Conservation (phyloP, 2,329 filamentous ascomycete species). For the Incumbomyces lentus region DNA sequence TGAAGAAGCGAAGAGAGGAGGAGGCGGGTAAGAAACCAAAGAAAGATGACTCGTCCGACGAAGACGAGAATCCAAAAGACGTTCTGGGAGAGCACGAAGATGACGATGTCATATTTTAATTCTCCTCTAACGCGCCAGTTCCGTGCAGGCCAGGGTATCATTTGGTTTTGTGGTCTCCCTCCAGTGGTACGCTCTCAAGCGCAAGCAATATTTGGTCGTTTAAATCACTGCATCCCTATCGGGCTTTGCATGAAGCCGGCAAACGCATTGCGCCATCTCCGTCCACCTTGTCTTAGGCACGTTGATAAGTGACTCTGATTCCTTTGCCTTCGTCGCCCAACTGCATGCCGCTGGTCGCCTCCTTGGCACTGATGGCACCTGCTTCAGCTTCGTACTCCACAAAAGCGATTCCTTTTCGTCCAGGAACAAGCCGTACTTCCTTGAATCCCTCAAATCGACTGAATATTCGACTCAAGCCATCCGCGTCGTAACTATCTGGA, state of each 20-base stretch:
- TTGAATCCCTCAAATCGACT: constrained; percentile 85
- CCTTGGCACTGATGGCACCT: constrained; percentile 85
- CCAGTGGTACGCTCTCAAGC: background rate
- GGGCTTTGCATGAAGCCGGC: no score
- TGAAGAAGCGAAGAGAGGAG: constrained; percentile 38
- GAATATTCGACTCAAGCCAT: constrained; percentile 70
- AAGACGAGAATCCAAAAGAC: constrained; percentile 43
- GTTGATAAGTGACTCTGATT: constrained; percentile 94
- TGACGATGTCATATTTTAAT: constrained; percentile 73
- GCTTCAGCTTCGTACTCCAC: constrained; percentile 90
- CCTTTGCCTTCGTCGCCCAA: constrained; percentile 63
- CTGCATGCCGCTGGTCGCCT: constrained; percentile 77
- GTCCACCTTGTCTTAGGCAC: constrained; percentile 48
- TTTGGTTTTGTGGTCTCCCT: background rate
- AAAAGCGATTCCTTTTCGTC: constrained; percentile 80
- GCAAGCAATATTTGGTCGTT: no score
- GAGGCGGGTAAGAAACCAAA: constrained; percentile 24
- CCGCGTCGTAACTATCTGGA: constrained; percentile 74
- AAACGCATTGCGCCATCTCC: background rate
- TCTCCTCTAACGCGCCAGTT: background rate
- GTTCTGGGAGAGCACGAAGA: constrained; percentile 67
- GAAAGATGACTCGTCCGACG: constrained; percentile 20
- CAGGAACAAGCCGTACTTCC: constrained; percentile 81
- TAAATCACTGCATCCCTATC: no score
- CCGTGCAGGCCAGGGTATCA: background rate